These are phyloP conservation scores for Inosperma sp. DNA, from an alignment of 768 basidiomycete species.

Conservation along the genomic window DNA sequence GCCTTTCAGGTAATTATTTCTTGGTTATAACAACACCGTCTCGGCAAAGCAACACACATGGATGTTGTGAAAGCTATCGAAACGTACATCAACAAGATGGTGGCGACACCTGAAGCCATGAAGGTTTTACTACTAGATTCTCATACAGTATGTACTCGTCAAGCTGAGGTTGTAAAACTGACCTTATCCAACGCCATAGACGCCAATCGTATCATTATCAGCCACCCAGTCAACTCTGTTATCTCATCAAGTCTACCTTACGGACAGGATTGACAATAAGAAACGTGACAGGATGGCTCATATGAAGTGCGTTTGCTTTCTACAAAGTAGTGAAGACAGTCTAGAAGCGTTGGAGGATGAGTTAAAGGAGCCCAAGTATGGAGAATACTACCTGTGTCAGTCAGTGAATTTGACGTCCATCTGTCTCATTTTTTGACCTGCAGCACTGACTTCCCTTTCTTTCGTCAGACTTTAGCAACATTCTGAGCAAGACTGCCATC, in stretches of 20 bases:
- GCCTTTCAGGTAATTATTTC: not conserved
- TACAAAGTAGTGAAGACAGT: constrained; percentile 78
- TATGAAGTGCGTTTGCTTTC: constrained; percentile 95
- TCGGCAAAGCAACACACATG: constrained; percentile 46
- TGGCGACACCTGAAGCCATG: constrained; percentile 83
- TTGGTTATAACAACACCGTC: too few relatives aligned
- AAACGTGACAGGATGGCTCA: constrained; percentile 90
- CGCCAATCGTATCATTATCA: constrained; percentile 91
- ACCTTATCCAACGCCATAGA: constrained; percentile 43
- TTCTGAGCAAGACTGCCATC: constrained; percentile 82
- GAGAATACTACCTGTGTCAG: constrained; percentile 99
- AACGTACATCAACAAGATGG: constrained; percentile 86
- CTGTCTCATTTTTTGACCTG: not conserved
- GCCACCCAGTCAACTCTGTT: constrained; percentile 91
- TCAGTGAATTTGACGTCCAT: constrained; percentile 53
- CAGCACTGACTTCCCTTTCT: constrained; percentile 11
- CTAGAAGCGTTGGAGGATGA: constrained; percentile 80
- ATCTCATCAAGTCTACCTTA: constrained; percentile 95
- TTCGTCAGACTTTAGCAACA: constrained; percentile 86
- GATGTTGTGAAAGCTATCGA: constrained; percentile 95
- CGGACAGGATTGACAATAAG: constrained; percentile 94
- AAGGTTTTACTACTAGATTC: constrained; percentile 93
- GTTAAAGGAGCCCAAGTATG: constrained; percentile 86
- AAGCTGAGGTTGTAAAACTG: not conserved
- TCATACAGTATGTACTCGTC: constrained; percentile 69